These are phyloP conservation scores for Diaporthe ilicicola DNA, from an alignment of 2,329 filamentous ascomycete genomes.

Conservation along the genomic window DNA sequence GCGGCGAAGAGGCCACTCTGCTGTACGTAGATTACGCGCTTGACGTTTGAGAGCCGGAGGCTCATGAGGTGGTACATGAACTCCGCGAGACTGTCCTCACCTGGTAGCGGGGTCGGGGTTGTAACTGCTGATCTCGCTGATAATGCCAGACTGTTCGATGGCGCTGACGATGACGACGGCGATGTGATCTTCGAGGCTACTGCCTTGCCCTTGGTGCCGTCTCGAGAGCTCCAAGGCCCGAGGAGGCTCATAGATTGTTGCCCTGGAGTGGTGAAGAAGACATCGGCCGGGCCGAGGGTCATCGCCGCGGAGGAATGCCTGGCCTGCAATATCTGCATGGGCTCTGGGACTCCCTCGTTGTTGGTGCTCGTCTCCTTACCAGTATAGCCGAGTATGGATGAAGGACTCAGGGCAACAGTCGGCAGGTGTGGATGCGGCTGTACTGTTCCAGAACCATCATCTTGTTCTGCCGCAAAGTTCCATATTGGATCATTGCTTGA, in stretches of 20 bases:
- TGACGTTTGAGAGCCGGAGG: constrained; percentile 14
- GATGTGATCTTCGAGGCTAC: not conserved
- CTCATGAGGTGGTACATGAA: not conserved
- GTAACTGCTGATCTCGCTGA: not conserved
- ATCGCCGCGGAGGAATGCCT: not conserved
- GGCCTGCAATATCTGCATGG: not conserved
- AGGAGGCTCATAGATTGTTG: not conserved
- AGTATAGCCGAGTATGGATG: not conserved
- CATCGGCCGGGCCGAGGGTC: not conserved
- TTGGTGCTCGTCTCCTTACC: not conserved
- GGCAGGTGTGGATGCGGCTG: not conserved
- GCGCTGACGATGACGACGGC: not conserved
- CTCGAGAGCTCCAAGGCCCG: not conserved
- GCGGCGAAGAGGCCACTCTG: constrained; percentile 44
- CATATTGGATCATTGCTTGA: not conserved
- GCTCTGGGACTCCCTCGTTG: not conserved
- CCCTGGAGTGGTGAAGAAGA: not conserved
- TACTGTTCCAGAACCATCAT: not conserved
- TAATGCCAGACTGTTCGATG: not conserved
- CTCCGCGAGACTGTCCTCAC: constrained; percentile 10
- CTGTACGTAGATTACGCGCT: constrained; percentile 30
- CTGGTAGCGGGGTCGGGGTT: not conserved
- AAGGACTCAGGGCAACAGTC: not conserved
- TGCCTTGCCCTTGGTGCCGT: not conserved
- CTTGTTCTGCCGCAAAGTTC: not conserved